A percentile compares a stretch with the other conserved stretches of the same genome.
Conservation (phyloP, 176 grass and related monocot species). For the Chrysopogon serrulatus region DNA sequence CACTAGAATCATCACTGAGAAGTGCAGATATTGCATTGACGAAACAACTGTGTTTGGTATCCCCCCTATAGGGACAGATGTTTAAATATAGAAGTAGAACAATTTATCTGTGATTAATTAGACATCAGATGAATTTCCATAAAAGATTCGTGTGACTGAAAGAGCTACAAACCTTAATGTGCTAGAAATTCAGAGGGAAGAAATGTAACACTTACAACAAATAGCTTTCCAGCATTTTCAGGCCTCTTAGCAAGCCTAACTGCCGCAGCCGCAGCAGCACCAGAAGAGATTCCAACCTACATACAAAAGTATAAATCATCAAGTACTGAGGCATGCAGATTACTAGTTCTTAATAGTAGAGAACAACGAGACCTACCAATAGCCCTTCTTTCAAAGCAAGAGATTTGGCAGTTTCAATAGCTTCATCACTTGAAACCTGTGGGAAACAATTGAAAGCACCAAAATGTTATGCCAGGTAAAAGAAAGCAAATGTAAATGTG, state of each 20-base stretch:
- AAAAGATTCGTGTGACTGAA: neutral
- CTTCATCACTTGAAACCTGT: constrained; percentile 88
- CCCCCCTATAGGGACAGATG: neutral
- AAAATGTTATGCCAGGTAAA: constrained; percentile 5
- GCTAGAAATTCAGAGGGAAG: neutral
- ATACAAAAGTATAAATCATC: constrained; percentile 16
- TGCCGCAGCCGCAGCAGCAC: constrained; percentile 67
- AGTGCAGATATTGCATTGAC: neutral
- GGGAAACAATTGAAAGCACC: constrained; percentile 9
- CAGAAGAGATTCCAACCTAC: constrained; percentile 93
- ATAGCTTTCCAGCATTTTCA: constrained; percentile 82
- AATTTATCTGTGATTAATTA: neutral
- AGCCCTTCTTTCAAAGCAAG: constrained; percentile 88
- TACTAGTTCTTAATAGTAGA: neutral
- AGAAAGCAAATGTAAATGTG: neutral
- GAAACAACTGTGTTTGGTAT: neutral
- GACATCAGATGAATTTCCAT: neutral
- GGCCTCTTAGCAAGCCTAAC: constrained; percentile 67
- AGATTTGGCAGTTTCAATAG: constrained; percentile 74
- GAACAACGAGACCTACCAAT: constrained; percentile 41
- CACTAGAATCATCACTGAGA: neutral
- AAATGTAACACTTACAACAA: constrained; percentile 69
- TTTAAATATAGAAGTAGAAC: neutral
- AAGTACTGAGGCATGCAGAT: neutral
- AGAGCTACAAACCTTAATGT: neutral